These are phyloP conservation scores for Sporobolomyces roseus DNA, from an alignment of 768 basidiomycete genomes.

Conservation along the genomic window DNA sequence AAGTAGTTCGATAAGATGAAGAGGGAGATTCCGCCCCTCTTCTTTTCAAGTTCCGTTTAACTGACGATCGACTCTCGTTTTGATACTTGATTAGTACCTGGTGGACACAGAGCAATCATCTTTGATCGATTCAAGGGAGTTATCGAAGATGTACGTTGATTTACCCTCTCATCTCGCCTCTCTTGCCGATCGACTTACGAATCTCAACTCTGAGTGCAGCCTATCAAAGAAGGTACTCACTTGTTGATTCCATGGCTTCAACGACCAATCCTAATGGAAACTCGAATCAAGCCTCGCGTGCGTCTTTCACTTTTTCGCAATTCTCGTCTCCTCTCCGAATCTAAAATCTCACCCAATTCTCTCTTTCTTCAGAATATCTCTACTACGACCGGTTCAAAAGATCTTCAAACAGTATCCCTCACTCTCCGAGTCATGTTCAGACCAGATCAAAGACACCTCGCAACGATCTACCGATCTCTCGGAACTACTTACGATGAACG, in stretches of 20 bases:
- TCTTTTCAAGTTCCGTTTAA: too few relatives aligned
- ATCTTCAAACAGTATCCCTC: conserved; percentile 96
- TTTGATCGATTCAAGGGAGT: conserved; percentile 77
- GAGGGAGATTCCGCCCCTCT: too few relatives aligned
- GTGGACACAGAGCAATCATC: conserved; percentile 61
- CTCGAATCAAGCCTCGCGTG: conserved; percentile 91
- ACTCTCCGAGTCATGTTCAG: conserved; percentile 92
- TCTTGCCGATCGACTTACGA: background rate
- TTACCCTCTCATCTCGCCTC: background rate
- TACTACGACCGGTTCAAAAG: conserved; percentile 94
- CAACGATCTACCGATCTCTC: conserved; percentile 90
- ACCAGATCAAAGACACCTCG: conserved; percentile 78
- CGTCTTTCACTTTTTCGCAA: conserved; percentile 46
- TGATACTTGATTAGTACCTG: too few relatives aligned
- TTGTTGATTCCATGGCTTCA: conserved; percentile 90
- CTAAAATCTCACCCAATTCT: background rate
- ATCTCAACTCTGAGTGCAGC: conserved; percentile 52
- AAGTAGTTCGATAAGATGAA: too few relatives aligned
- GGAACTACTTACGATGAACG: conserved; percentile 97
- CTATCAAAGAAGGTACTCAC: conserved; percentile 89
- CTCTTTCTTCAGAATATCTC: conserved; percentile 71
- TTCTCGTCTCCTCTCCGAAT: background rate
- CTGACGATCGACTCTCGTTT: too few relatives aligned
- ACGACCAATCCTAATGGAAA: conserved; percentile 93
- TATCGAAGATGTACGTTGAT: conserved; percentile 40